These are phyloP conservation scores for Trapa incisa DNA, from an alignment of 345 rosid species.

Conservation along the genomic window DNA sequence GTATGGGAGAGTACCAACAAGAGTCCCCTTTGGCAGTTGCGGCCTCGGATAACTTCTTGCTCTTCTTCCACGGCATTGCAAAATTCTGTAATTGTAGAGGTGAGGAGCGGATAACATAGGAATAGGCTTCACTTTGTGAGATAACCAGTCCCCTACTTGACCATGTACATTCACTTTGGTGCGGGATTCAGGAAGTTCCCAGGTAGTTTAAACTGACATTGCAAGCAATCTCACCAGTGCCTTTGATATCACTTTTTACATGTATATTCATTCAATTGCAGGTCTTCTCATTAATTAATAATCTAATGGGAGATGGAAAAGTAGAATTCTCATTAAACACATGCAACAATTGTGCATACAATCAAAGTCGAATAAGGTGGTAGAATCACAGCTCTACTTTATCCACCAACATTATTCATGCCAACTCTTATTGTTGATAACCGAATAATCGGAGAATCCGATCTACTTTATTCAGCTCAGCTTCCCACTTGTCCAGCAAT, in stretches of 20 bases:
- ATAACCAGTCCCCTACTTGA: too few species aligned
- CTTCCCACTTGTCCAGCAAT: constrained; percentile 60
- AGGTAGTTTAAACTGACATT: too few species aligned
- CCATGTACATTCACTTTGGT: too few species aligned
- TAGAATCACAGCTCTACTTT: not conserved
- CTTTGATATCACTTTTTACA: too few species aligned
- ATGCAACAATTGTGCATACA: not conserved
- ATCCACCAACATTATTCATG: not conserved
- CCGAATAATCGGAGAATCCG: constrained; percentile 25
- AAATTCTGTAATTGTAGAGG: not conserved
- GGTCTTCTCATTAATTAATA: not conserved
- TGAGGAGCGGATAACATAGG: too few species aligned
- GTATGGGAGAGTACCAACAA: not conserved
- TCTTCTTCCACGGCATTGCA: not conserved
- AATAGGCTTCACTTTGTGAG: too few species aligned
- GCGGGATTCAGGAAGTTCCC: too few species aligned
- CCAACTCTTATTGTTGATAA: not conserved
- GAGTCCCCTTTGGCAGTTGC: not conserved
- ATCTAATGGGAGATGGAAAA: not conserved
- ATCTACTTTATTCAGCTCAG: constrained; percentile 49
- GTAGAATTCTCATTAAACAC: too few species aligned
- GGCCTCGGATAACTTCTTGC: not conserved
- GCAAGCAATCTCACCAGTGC: too few species aligned
- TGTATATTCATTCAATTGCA: too few species aligned
- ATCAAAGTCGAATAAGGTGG: not conserved